Conservation (phyloP, 2,329 filamentous ascomycete species). For the Trichoderma asperellum region DNA sequence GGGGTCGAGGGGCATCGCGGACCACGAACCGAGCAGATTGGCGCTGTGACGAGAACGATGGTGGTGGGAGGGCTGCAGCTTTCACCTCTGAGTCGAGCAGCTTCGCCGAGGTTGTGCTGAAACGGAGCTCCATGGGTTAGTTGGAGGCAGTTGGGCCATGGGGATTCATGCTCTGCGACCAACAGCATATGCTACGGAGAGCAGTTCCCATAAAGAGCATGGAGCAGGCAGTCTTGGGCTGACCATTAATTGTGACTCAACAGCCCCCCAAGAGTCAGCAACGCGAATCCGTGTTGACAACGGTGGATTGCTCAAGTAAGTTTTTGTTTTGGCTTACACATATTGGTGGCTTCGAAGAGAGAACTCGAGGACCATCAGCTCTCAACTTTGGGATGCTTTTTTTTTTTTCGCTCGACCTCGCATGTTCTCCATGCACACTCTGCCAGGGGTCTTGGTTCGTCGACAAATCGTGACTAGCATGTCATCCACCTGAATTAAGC, state of each 20-base stretch:
- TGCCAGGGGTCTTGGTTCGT: constrained; percentile 11
- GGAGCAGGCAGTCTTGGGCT: background rate
- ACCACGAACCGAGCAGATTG: constrained; percentile 27
- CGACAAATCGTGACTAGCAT: constrained; percentile 46
- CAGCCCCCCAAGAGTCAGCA: background rate
- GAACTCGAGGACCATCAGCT: background rate
- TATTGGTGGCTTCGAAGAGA: background rate
- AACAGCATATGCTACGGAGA: constrained; percentile 13
- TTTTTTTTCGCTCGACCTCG: background rate
- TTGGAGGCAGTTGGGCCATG: constrained; percentile 2
- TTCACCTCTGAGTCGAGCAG: background rate
- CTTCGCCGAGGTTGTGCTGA: constrained; percentile 20
- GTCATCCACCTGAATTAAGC: constrained; percentile 54
- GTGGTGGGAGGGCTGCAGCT: constrained; percentile 1
- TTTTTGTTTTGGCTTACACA: background rate
- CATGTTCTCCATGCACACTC: constrained; percentile 5
- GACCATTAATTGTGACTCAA: background rate
- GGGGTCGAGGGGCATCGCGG: constrained; percentile 25
- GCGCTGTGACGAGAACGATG: constrained; percentile 20
- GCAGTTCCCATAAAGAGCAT: background rate
- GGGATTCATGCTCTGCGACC: background rate
- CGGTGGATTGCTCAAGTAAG: background rate
- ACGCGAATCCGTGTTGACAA: background rate
- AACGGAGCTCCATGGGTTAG: constrained; percentile 2
- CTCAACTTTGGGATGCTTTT: background rate